Evolutionary conservation across 1,284 basidiomycete species (phyloP).

Genomic region (Fistulinella cinereoalba): DNA sequence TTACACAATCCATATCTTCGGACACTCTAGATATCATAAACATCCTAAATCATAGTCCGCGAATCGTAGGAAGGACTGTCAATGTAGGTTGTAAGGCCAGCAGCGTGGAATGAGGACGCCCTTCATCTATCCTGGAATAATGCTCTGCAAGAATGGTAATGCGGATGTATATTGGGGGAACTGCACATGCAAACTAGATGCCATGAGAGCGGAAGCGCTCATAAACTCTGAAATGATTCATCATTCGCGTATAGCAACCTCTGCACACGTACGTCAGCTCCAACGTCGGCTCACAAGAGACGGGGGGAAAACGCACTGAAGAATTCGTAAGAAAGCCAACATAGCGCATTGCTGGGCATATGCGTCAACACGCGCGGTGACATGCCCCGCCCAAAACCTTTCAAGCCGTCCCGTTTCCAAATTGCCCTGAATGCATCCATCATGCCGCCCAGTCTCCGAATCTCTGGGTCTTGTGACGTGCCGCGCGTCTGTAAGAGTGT

Average conservation of each 20-base stretch:
- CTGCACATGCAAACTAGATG: constrained; percentile 8
- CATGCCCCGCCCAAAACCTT: constrained; percentile 86
- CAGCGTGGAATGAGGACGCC: background rate
- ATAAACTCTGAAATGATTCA: constrained; percentile 9
- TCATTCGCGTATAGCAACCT: constrained; percentile 61
- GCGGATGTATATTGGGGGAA: constrained; percentile 17
- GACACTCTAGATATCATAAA: constrained; percentile 1
- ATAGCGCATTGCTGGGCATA: constrained; percentile 96
- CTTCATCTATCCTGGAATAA: constrained; percentile 1
- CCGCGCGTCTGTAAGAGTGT: constrained; percentile 95
- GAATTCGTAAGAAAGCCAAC: constrained; percentile 97
- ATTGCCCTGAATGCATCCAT: constrained; percentile 88
- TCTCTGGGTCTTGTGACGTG: constrained; percentile 75
- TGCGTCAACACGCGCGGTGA: constrained; percentile 92
- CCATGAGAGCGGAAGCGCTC: background rate
- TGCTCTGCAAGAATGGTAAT: constrained; percentile 8
- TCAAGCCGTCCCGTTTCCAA: constrained; percentile 79
- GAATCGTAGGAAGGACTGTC: constrained; percentile 1
- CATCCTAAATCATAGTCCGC: background rate
- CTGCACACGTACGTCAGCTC: constrained; percentile 39
- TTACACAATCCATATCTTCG: background rate
- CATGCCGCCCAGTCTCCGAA: constrained; percentile 85
- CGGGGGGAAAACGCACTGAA: constrained; percentile 73
- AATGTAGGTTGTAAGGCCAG: no score
- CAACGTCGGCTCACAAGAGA: background rate